These are phyloP conservation scores for Heterobasidion occidentale DNA, from an alignment of 1,284 basidiomycete genomes.

Conservation along the genomic window DNA sequence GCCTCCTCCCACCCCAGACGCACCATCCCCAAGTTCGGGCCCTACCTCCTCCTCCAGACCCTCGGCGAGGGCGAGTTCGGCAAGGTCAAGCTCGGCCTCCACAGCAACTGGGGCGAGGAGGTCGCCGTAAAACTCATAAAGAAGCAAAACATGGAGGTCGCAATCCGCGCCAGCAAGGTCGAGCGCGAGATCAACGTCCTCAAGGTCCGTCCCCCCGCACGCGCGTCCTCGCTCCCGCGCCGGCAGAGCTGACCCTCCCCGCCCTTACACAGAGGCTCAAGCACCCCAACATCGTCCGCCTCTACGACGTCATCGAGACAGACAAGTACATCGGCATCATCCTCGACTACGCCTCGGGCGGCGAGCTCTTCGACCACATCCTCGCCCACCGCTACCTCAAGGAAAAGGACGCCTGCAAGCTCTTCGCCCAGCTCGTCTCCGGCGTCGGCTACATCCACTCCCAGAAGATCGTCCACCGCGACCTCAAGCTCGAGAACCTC, in stretches of 20 bases:
- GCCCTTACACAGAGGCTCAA: conserved; percentile 65
- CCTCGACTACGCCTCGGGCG: conserved; percentile 96
- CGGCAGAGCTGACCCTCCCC: neutral
- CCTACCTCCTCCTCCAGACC: conserved; percentile 91
- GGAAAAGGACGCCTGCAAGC: conserved; percentile 90
- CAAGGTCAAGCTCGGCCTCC: conserved; percentile 97
- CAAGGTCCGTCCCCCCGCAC: conserved; percentile 49
- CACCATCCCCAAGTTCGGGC: conserved; percentile 88
- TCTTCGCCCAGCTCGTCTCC: conserved; percentile 97
- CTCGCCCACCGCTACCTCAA: conserved; percentile 95
- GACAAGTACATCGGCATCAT: conserved; percentile 99
- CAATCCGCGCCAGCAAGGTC: conserved; percentile 88
- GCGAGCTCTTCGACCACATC: conserved; percentile 99
- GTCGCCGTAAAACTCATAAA: conserved; percentile 99
- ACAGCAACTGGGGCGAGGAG: conserved; percentile 93
- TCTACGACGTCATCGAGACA: conserved; percentile 99
- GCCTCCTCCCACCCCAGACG: conserved; percentile 77
- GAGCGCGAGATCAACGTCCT: conserved; percentile 97
- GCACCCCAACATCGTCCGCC: conserved; percentile 96
- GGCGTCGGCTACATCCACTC: conserved; percentile 99
- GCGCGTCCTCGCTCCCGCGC: neutral
- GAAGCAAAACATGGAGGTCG: conserved; percentile 84
- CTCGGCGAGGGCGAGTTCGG: conserved; percentile 99
- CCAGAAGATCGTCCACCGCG: conserved; percentile 98
- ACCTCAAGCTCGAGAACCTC: conserved; percentile 98